phyloP scores from a whole-genome alignment of 2,329 filamentous ascomycete species.

The Arthrobotrys pseudoclavata region DNA sequence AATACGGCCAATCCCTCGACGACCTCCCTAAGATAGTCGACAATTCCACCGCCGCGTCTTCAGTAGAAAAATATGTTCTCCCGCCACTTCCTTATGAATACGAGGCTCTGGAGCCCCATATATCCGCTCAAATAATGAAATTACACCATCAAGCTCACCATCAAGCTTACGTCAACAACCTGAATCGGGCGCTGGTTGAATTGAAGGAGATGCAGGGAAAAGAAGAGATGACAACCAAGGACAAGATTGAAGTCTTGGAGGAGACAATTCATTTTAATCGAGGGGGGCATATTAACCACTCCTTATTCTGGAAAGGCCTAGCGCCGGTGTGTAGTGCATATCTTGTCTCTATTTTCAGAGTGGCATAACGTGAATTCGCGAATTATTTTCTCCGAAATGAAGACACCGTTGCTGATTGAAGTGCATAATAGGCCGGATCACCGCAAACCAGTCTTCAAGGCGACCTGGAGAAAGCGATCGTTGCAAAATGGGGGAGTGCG shows the following conservation, averaged over 20 bases:
- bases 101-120: conserved; percentile 76
- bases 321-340: conserved; percentile 71
- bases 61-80: conserved; percentile 33
- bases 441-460: conserved; percentile 21
- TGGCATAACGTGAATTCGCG: no score
- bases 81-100: conserved; percentile 45
- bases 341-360: background rate
- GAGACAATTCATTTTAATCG: conserved; percentile 77
- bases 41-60: conserved; percentile 28
- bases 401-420: background rate
- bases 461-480: conserved; percentile 74
- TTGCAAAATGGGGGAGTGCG: conserved; percentile 76
- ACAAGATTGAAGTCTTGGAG: conserved; percentile 18
- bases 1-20: conserved; percentile 49
- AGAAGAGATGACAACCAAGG: conserved; percentile 10
- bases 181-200: conserved; percentile 76
- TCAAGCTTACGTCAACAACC: conserved; percentile 81
- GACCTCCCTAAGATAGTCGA: conserved; percentile 45
- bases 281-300: conserved; percentile 93
- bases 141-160: conserved; percentile 85
- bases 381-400: background rate
- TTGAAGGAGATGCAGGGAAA: background rate
- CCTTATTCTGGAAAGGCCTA: conserved; percentile 92
- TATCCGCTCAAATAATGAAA: conserved; percentile 84
- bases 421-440: conserved; percentile 11